Evolutionary conservation across 2,329 filamentous ascomycete genomes (phyloP), one percentile per base, ranked within the genome.

Genomic region (Plenodomus biglobosus): DNA sequence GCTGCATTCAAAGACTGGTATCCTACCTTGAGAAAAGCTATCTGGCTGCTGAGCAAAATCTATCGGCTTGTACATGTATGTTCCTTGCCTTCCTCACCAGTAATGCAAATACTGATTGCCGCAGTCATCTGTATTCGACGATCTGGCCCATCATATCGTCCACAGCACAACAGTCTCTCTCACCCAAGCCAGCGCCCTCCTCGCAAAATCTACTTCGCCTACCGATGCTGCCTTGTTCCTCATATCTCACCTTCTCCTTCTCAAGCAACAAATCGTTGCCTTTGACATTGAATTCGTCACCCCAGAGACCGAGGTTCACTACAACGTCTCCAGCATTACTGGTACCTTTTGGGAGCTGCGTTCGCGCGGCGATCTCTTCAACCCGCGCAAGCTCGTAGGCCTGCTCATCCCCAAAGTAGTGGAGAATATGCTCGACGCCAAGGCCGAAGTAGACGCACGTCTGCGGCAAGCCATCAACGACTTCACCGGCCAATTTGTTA

Each of bases 191-290:
- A 88, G 91, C 58, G 76, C 80, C 5, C 82, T 83, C 51, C 86
- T 95, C 58, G 81, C 84, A 46, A 80, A 80, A 30, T 84, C 83
- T 46, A 78, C 80, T n/a, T 76, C 76, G 68, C 80, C 82, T 1
- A 80, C 86, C 6, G 91, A 97, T 67, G 83, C 88, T 0, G 88
- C 96, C 59, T 80, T 99, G 3, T 99, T 99, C 73, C 85, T 96
- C 65, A 86, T 99, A 62, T 94, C 92, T 61, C 96, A 99, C 68
- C 81, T 99, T 1, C 86, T 99, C 41, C 86, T 96, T 41, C 82
- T 99, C 42, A 97, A 97, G 73, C 95, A 96, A 68, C 90, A 96
- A 69, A 88, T 99, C 42, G 85, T 99, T 20, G 92, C 92, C 8
- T 91, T 99, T 53, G 94, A 99, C 74, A 96, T 99, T 58, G 92